A percentile compares a stretch with the other conserved stretches of the same genome.
phyloP scores from a whole-genome alignment of 805 yeast species.

The Zygoascus biomembranicola region DNA sequence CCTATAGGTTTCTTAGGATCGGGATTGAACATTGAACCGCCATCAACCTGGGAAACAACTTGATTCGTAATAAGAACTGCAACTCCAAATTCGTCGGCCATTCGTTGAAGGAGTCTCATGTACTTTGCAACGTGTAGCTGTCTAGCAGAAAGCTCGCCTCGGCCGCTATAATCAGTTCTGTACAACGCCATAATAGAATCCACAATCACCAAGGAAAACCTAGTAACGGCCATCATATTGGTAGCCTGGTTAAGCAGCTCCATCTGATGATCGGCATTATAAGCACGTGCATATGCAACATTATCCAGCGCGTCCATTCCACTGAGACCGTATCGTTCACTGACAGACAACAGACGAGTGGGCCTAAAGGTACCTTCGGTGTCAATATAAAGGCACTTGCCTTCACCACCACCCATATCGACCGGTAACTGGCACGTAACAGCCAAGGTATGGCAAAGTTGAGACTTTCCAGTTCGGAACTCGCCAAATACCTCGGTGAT shows the following conservation, averaged over 20 bases:
- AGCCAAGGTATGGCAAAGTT: conserved; percentile 91
- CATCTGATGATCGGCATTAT: conserved; percentile 92
- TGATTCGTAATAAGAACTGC: conserved; percentile 95
- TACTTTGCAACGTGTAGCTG: conserved; percentile 91
- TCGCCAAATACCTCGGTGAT: conserved; percentile 96
- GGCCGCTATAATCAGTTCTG: conserved; percentile 88
- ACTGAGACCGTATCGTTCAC: conserved; percentile 82
- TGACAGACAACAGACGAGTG: conserved; percentile 78
- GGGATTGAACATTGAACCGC: conserved; percentile 72
- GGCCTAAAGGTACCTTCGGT: conserved; percentile 98
- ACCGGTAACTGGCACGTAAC: conserved; percentile 95
- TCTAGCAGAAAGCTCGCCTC: conserved; percentile 93
- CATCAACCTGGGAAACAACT: conserved; percentile 97
- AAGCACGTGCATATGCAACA: conserved; percentile 95
- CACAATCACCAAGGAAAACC: conserved; percentile 85
- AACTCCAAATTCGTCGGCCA: conserved; percentile 96
- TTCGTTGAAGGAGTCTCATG: conserved; percentile 81
- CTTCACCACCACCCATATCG: conserved; percentile 98
- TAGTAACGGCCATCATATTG: conserved; percentile 89
- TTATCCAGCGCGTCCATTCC: conserved; percentile 94
- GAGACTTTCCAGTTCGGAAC: conserved; percentile 96
- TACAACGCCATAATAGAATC: conserved; percentile 96
- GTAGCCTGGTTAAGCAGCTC: conserved; percentile 84
- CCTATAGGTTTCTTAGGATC: conserved; percentile 99
- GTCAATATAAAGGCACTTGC: conserved; percentile 90